Conservation (phyloP, 1,139 yeast species). For the Taphrina betulina region DNA sequence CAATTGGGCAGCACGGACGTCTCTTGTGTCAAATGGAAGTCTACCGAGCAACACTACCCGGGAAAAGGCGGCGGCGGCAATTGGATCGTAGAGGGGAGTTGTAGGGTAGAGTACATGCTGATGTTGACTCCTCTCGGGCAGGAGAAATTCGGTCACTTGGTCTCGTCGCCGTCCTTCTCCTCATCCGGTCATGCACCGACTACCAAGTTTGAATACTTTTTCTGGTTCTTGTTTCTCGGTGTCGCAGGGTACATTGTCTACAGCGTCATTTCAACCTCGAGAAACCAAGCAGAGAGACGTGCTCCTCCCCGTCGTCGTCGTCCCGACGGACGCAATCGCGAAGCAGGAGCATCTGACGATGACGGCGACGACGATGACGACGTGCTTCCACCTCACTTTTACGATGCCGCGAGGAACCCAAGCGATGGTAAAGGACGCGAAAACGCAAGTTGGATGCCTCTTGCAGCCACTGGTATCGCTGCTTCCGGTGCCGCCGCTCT, state of each 20-base stretch:
- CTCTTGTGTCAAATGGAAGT: neutral
- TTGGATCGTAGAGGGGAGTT: constrained; percentile 7
- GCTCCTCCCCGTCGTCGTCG: too few relatives aligned
- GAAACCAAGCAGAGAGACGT: too few relatives aligned
- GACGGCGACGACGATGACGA: constrained; percentile 5
- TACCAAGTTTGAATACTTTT: too few relatives aligned
- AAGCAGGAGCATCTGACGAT: neutral
- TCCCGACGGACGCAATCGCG: neutral
- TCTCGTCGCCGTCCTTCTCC: too few relatives aligned
- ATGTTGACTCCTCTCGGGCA: constrained; percentile 1
- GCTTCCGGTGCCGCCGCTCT: too few relatives aligned
- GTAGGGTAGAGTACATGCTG: constrained; percentile 1
- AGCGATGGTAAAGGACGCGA: neutral
- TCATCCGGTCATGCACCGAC: too few relatives aligned
- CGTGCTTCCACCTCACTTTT: too few relatives aligned
- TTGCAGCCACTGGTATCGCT: too few relatives aligned
- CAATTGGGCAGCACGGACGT: constrained; percentile 10
- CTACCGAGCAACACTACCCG: neutral
- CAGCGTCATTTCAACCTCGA: neutral
- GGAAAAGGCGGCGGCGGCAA: neutral
- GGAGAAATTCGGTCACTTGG: neutral
- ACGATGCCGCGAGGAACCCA: too few relatives aligned
- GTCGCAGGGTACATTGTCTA: constrained; percentile 1
- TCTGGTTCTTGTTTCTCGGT: neutral
- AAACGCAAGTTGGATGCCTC: too few relatives aligned